phyloP scores from a whole-genome alignment of 2,329 filamentous ascomycete genomes.

The Cladosporium sp. region DNA sequence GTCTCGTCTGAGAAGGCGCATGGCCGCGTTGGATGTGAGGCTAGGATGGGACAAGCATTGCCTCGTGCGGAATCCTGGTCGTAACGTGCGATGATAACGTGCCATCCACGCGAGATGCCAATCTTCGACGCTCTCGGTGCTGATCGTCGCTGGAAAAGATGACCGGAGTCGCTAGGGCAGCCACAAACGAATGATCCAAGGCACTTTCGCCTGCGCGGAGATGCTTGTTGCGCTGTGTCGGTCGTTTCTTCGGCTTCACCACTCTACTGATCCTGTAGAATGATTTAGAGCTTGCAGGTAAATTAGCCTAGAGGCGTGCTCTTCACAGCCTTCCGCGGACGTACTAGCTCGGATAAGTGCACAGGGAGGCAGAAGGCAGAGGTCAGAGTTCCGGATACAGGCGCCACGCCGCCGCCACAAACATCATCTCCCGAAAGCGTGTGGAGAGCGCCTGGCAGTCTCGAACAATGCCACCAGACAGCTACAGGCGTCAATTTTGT shows the following conservation, averaged over 20 bases:
- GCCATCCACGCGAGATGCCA: conserved; percentile 12
- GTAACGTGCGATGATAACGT: conserved; percentile 16
- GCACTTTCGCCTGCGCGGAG: background rate
- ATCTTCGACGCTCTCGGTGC: conserved; percentile 13
- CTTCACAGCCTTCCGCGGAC: background rate
- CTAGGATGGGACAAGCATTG: conserved; percentile 4
- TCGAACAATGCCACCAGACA: background rate
- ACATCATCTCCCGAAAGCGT: background rate
- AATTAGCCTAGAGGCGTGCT: background rate
- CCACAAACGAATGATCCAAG: background rate
- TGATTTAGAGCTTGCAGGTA: background rate
- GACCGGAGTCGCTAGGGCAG: background rate
- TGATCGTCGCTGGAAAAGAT: conserved; percentile 6
- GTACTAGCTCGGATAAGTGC: background rate
- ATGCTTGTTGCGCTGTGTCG: background rate
- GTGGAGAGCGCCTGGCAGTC: background rate
- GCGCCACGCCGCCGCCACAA: conserved; percentile 4
- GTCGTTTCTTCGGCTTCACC: conserved; percentile 4
- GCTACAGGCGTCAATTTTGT: background rate
- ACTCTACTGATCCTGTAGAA: conserved; percentile 1
- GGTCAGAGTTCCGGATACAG: background rate
- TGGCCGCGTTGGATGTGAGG: background rate
- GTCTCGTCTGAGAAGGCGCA: background rate
- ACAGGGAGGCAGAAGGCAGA: background rate
- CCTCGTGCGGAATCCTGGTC: conserved; percentile 15